Percentiles rank a stretch among this genome's conserved stretches.
Conservation (phyloP, 2,329 filamentous ascomycete genomes). For the Mollisia scopiformis region DNA sequence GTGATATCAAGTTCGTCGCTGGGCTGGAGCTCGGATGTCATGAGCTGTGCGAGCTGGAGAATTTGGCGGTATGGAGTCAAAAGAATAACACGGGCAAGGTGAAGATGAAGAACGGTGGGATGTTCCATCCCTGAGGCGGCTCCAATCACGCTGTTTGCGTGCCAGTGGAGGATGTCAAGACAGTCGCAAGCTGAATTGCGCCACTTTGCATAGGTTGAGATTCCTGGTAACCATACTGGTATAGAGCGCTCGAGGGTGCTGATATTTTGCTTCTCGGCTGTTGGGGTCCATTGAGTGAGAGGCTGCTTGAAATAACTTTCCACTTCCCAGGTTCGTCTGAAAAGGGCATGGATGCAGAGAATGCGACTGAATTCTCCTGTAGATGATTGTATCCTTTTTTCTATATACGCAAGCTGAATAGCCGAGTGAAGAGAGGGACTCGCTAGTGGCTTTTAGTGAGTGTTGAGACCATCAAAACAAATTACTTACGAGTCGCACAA, state of each 20-base stretch:
- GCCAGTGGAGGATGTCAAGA: conserved; percentile 47
- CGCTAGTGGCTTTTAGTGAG: too few species aligned
- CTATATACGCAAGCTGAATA: conserved; percentile 49
- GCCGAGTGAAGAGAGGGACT: conserved; percentile 44
- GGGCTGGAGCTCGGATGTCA: conserved; percentile 6
- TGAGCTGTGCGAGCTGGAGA: conserved; percentile 18
- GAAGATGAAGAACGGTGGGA: conserved; percentile 45
- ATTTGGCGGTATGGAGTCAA: conserved; percentile 40
- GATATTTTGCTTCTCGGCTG: conserved; percentile 40
- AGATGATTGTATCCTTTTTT: conserved; percentile 47
- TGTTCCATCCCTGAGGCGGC: conserved; percentile 45
- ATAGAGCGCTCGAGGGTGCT: conserved; percentile 38
- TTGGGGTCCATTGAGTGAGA: conserved; percentile 49
- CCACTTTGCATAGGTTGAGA: conserved; percentile 50
- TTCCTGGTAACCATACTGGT: conserved; percentile 50
- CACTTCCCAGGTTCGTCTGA: conserved; percentile 52
- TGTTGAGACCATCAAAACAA: background rate
- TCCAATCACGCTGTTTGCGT: conserved; percentile 44
- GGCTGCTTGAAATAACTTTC: conserved; percentile 47
- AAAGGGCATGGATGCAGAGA: conserved; percentile 53
- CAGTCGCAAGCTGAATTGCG: conserved; percentile 46
- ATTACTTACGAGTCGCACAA: conserved; percentile 21
- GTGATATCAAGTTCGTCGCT: conserved; percentile 28
- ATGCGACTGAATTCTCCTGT: conserved; percentile 52
- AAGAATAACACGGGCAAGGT: conserved; percentile 45